phyloP scores from a whole-genome alignment of 2,329 filamentous ascomycete species.

The Ustilaginoidea virens region DNA sequence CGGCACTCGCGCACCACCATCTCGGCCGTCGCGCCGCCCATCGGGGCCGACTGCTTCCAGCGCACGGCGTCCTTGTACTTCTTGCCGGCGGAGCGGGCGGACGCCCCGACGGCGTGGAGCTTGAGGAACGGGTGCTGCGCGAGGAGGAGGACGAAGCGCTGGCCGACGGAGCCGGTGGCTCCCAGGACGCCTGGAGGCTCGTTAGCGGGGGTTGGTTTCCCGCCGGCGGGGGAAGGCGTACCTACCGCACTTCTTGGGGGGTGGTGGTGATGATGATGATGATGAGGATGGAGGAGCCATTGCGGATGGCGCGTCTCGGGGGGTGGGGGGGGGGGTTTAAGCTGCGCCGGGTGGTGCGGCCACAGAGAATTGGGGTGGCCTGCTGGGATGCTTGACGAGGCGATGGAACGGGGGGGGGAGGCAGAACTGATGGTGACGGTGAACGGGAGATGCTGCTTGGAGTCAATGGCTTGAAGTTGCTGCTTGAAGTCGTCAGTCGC shows the following conservation, averaged over 20 bases:
- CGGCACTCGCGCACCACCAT: slow-evolving; percentile 76
- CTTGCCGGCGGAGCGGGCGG: slow-evolving; percentile 78
- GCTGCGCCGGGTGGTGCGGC: too few species aligned
- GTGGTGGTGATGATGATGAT: too few species aligned
- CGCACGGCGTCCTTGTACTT: slow-evolving; percentile 85
- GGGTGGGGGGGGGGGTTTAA: too few species aligned
- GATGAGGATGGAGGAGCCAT: too few species aligned
- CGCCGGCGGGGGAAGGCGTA: slow-evolving; percentile 6
- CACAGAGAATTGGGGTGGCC: too few species aligned
- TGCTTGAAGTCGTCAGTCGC: too few species aligned
- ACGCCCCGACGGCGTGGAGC: slow-evolving; percentile 81
- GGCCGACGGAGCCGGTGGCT: slow-evolving; percentile 85
- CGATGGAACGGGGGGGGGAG: too few species aligned
- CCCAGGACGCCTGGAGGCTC: slow-evolving; percentile 53
- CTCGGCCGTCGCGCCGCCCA: slow-evolving; percentile 57
- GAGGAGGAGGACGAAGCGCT: slow-evolving; percentile 87
- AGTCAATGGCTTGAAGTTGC: too few species aligned
- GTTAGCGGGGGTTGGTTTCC: background rate
- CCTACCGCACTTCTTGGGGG: slow-evolving; percentile 44
- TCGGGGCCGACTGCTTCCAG: slow-evolving; percentile 85
- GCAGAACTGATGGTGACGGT: too few species aligned
- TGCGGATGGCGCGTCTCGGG: too few species aligned
- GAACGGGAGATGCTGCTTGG: too few species aligned
- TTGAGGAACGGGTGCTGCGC: slow-evolving; percentile 75
- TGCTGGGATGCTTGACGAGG: too few species aligned